These are phyloP conservation scores for Leptodermis oblonga DNA, from an alignment of 257 asterid genomes.

Conservation along the genomic window DNA sequence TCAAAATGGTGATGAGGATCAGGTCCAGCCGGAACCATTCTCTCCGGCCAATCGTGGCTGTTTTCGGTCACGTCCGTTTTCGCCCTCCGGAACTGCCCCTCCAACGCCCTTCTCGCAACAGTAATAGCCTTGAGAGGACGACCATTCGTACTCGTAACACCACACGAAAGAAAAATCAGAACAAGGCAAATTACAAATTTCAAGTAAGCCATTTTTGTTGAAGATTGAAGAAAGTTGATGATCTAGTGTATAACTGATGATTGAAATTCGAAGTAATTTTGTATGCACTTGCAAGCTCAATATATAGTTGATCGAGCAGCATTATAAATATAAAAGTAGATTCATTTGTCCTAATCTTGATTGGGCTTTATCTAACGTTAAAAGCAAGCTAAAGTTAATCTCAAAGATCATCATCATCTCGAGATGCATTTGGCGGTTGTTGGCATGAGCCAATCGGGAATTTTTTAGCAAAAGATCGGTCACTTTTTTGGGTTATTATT, in stretches of 20 bases:
- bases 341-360: conserved; percentile 25
- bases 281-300: not conserved
- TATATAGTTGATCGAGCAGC: not conserved
- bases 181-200: conserved; percentile 37
- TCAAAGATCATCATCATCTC: not conserved
- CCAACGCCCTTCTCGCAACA: conserved; percentile 33
- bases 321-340: not conserved
- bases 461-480: conserved; percentile 24
- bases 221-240: conserved; percentile 3
- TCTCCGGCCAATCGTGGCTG: conserved; percentile 34
- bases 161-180: conserved; percentile 36
- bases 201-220: conserved; percentile 30
- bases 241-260: conserved; percentile 7
- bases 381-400: too few species aligned
- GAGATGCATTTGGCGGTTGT: conserved; percentile 28
- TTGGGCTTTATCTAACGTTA: conserved; percentile 18
- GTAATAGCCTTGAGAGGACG: conserved; percentile 46
- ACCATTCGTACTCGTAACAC: conserved; percentile 24
- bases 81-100: conserved; percentile 22
- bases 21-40: conserved; percentile 66
- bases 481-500: conserved; percentile 8
- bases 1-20: conserved; percentile 68
- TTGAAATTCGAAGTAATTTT: not conserved
- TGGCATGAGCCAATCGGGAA: conserved; percentile 24
- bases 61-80: conserved; percentile 8